Base-by-base conservation (phyloP, 208 protist species). In the Trypanosoma mega region DNA sequence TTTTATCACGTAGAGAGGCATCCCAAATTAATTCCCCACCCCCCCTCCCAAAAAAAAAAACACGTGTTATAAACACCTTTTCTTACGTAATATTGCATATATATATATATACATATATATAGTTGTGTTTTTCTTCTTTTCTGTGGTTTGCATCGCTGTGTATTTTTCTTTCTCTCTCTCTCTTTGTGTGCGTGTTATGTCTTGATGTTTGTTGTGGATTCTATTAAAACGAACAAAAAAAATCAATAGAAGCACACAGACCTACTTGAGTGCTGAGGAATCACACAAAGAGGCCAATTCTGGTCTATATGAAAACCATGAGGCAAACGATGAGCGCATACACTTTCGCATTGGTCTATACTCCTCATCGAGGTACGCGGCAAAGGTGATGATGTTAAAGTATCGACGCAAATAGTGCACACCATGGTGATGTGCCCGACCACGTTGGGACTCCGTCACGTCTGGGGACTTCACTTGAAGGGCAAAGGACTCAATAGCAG, bases 301-400 rank as follows among this genome's bases (percentile, higher is more conserved):
- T 5, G 84, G 88, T 33, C 85, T 79, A 7, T 70, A 68, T 6
- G 54, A 31, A 54, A 94, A 74, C 80, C 82, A 94, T 12, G 68
- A 48, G 2, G 66, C 65, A 58, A 86, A 90, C 20, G 75, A 80
- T 33, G 59, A 67, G 2, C 67, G 66, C 84, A 94, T 82, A 2
- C 63, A 34, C 60, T 85, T 86, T 16, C 51, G 58, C 64, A 79
- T 76, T 12, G 71, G 60, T 47, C 86, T 74, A 66, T 90, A 94
- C 55, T 84, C 78, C 70, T 94, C 88, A 21, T 88, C 69, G n/a
- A 94, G 46, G 56, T 94, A 92, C 5, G 82, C 81, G n/a, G 76
- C 80, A 64, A 94, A 94, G 14, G 78, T 74, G 51, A 94, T 92
- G 20, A 94, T 69, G 57, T 92, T 94, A 62, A 92, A 94, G 69